Percentiles rank a stretch among this genome's conserved stretches.
Conservation (phyloP, 1,139 yeast genomes). For the Lipomyces yarrowii region DNA sequence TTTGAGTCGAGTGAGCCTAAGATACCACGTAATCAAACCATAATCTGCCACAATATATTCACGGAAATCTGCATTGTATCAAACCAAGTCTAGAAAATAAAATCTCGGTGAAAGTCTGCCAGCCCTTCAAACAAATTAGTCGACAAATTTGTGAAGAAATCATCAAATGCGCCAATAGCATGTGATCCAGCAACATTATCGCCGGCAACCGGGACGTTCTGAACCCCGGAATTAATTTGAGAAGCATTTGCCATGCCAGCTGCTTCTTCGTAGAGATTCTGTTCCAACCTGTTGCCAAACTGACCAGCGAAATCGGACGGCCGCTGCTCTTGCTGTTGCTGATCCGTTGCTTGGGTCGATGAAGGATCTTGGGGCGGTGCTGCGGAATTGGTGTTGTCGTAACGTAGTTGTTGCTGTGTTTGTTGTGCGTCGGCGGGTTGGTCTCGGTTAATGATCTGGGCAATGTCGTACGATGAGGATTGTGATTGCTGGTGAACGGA, state of each 20-base stretch:
- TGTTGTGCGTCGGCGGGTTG: neutral
- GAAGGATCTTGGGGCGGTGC: neutral
- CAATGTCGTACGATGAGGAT: neutral
- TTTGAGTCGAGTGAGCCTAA: no score
- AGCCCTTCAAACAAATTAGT: slow-evolving; percentile 9
- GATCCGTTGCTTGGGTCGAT: neutral
- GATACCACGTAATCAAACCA: no score
- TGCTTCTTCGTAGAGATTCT: neutral
- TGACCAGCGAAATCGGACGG: neutral
- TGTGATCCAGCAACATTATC: neutral
- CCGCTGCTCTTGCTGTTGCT: neutral
- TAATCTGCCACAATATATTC: no score
- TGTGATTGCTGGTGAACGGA: neutral
- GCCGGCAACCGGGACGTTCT: neutral
- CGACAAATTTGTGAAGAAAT: slow-evolving; percentile 5
- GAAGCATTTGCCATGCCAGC: neutral
- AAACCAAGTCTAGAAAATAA: slow-evolving; percentile 1
- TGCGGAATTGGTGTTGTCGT: neutral
- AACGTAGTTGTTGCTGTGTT: neutral
- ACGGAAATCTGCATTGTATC: neutral
- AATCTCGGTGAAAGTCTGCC: slow-evolving; percentile 5
- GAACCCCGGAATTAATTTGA: neutral
- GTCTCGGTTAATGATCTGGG: neutral
- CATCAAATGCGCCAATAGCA: slow-evolving; percentile 1
- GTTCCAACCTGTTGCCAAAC: neutral